Percentiles rank a stretch among this genome's conserved stretches.
These are phyloP conservation scores for Blastobotrys niveus DNA, from an alignment of 1,139 yeast genomes.

Conservation along the genomic window DNA sequence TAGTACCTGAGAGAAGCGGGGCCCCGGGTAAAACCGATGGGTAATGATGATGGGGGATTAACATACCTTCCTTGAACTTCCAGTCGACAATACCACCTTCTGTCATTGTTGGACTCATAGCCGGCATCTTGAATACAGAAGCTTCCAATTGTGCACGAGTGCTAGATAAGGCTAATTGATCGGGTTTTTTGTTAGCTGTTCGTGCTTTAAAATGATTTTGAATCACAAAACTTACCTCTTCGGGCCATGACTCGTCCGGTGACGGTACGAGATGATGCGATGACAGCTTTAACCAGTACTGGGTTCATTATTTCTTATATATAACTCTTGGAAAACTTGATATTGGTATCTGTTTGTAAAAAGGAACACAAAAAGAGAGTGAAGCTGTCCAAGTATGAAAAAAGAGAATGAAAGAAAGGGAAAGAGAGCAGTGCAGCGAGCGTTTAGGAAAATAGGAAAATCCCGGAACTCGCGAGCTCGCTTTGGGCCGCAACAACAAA, in stretches of 20 bases:
- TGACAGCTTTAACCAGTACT: conserved; percentile 10
- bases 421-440: background rate
- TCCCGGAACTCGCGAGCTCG: no score
- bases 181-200: background rate
- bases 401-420: conserved; percentile 1
- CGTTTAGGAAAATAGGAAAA: background rate
- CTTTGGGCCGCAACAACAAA: no score
- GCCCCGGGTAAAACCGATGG: conserved; percentile 3
- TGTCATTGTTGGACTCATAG: conserved; percentile 99
- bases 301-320: conserved; percentile 4
- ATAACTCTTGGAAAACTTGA: background rate
- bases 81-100: conserved; percentile 95
- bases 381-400: background rate
- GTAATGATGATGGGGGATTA: no score
- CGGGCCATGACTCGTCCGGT: conserved; percentile 13
- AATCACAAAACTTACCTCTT: conserved; percentile 9
- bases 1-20: no score
- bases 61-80: conserved; percentile 72
- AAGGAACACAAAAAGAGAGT: background rate
- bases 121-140: conserved; percentile 81
- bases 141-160: conserved; percentile 36
- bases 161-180: conserved; percentile 4
- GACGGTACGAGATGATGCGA: conserved; percentile 12
- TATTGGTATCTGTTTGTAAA: background rate
- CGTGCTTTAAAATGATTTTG: background rate